Evolutionary conservation across 164 flowering plant species (phyloP).

Genomic region (Saururus chinensis): DNA sequence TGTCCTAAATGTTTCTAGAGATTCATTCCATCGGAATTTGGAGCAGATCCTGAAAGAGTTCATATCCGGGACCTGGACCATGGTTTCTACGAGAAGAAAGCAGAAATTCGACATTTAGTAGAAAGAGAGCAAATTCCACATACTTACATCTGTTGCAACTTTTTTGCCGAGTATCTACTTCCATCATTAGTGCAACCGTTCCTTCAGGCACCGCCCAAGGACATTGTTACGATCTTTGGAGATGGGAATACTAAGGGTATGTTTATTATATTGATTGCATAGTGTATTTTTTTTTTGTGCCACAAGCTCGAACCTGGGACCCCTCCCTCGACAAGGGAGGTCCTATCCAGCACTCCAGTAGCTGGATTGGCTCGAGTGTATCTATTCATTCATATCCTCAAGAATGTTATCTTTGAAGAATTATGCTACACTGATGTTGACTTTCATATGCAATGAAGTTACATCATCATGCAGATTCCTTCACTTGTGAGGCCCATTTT

Average conservation of each 20-base stretch:
- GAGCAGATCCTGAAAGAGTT: conserved; percentile 56
- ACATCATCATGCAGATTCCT: too few species aligned
- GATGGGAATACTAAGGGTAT: conserved; percentile 75
- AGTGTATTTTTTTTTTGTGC: too few species aligned
- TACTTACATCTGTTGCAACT: conserved; percentile 64
- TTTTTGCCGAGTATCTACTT: conserved; percentile 55
- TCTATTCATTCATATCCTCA: too few species aligned
- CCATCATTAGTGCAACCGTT: conserved; percentile 78
- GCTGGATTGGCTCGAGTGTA: too few species aligned
- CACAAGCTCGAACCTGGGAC: too few species aligned
- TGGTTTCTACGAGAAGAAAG: conserved; percentile 46
- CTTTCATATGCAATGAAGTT: too few species aligned
- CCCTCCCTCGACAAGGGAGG: too few species aligned
- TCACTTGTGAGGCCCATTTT: too few species aligned
- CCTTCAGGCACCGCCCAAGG: conserved; percentile 55
- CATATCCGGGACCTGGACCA: conserved; percentile 38
- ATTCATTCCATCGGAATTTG: conserved; percentile 89
- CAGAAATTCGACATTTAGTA: conserved; percentile 54
- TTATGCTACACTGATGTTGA: too few species aligned
- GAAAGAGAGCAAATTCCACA: conserved; percentile 68
- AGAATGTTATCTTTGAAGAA: too few species aligned
- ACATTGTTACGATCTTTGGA: conserved; percentile 58
- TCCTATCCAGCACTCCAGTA: too few species aligned
- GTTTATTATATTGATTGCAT: not conserved
- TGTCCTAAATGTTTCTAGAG: conserved; percentile 34